Evolutionary conservation across 1,284 basidiomycete species (phyloP).

Genomic region (Heterobasidion parviporum): DNA sequence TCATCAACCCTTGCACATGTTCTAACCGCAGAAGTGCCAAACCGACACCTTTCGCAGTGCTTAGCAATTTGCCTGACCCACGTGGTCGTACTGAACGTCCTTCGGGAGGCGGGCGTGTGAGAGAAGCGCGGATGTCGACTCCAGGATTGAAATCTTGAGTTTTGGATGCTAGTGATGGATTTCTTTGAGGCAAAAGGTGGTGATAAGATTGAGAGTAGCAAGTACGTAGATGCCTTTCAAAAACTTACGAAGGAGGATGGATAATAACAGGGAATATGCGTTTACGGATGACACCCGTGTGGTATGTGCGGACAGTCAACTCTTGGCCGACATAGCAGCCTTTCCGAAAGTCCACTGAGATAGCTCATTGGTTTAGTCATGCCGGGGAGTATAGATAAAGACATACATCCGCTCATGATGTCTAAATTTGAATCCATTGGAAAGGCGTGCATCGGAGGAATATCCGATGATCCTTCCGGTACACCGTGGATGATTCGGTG

Average conservation of each 20-base stretch:
- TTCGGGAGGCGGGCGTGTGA: constrained; percentile 6
- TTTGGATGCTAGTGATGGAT: background rate
- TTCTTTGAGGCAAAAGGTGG: background rate
- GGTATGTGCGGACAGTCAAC: constrained; percentile 92
- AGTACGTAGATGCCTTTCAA: background rate
- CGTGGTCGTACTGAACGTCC: constrained; percentile 36
- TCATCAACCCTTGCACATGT: constrained; percentile 25
- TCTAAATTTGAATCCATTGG: constrained; percentile 95
- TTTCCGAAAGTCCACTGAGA: constrained; percentile 89
- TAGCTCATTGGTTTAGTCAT: constrained; percentile 4
- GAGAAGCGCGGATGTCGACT: constrained; percentile 12
- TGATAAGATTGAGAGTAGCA: background rate
- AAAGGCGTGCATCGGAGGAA: constrained; percentile 70
- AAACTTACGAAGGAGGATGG: background rate
- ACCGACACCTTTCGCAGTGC: constrained; percentile 46
- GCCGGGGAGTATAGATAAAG: constrained; percentile 1
- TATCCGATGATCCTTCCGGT: constrained; percentile 80
- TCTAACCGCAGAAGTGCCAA: constrained; percentile 69
- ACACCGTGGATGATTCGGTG: constrained; percentile 82
- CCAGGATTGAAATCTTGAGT: constrained; percentile 7
- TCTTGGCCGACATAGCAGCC: constrained; percentile 99
- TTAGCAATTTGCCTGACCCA: constrained; percentile 61
- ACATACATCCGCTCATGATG: constrained; percentile 84
- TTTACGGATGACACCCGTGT: constrained; percentile 90
- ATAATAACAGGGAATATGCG: constrained; percentile 73